A percentile compares a stretch with the other conserved stretches of the same genome.
Evolutionary conservation across 495 filamentous ascomycete genomes (phyloP).

Genomic region (Annulohypoxylon bovei): DNA sequence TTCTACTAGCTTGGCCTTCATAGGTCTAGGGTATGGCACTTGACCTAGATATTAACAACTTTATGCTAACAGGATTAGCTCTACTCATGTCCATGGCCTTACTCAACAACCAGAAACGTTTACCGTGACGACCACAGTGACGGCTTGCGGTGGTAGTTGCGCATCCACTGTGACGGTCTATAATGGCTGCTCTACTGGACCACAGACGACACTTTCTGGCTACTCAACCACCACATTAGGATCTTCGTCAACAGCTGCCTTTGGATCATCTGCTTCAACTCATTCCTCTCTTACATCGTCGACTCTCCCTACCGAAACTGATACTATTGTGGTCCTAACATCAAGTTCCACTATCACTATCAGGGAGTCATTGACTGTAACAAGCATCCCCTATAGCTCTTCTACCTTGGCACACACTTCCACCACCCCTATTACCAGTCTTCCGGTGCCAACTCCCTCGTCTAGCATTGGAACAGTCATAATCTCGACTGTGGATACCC

Average conservation of each 20-base stretch:
- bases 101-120: slow-evolving; percentile 28
- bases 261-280: slow-evolving; percentile 3
- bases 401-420: not conserved
- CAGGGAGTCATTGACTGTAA: slow-evolving; percentile 9
- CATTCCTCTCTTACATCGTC: not conserved
- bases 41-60: not conserved
- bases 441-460: not conserved
- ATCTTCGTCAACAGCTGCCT: slow-evolving; percentile 11
- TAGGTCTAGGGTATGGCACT: slow-evolving; percentile 39
- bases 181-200: slow-evolving; percentile 32
- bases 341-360: slow-evolving; percentile 14
- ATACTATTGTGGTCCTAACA: slow-evolving; percentile 13
- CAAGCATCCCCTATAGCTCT: slow-evolving; percentile 12
- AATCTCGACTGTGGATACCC: slow-evolving; percentile 4
- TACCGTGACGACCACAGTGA: slow-evolving; percentile 43
- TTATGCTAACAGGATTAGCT: slow-evolving; percentile 34
- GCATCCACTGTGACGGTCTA: slow-evolving; percentile 43
- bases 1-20: slow-evolving; percentile 34
- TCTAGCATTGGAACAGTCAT: slow-evolving; percentile 6
- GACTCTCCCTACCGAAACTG: not conserved
- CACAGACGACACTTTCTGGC: slow-evolving; percentile 4
- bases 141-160: slow-evolving; percentile 39
- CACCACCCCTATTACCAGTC: not conserved
- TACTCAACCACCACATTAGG: slow-evolving; percentile 29
- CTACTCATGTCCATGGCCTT: slow-evolving; percentile 22